These are phyloP conservation scores for Coprinopsis marcescibilis DNA, from an alignment of 768 basidiomycete genomes.

Conservation along the genomic window DNA sequence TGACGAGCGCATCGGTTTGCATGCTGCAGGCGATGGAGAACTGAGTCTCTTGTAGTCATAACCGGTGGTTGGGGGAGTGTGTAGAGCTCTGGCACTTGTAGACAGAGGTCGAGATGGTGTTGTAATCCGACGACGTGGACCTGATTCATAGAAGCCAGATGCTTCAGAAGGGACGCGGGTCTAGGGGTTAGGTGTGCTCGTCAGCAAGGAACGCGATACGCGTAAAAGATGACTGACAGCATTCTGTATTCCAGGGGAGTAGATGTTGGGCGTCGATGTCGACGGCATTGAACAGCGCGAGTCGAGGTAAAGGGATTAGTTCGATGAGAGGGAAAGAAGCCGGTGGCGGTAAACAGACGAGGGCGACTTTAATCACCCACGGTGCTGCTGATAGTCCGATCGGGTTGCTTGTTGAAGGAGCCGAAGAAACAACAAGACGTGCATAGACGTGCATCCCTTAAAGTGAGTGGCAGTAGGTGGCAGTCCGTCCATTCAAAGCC, in stretches of 20 bases:
- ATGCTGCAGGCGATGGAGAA: slow-evolving; percentile 10
- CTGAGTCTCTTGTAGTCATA: slow-evolving; percentile 1
- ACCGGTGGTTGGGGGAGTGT: neutral
- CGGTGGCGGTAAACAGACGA: neutral
- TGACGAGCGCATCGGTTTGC: slow-evolving; percentile 35
- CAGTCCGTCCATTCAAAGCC: neutral
- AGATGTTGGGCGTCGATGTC: too few species aligned
- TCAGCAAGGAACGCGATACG: too few species aligned
- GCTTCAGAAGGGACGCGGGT: too few species aligned
- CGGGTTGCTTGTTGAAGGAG: neutral
- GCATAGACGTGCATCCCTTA: neutral
- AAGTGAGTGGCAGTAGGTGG: too few species aligned
- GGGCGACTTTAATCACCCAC: neutral
- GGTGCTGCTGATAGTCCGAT: too few species aligned
- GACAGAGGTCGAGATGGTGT: neutral
- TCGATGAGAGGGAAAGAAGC: too few species aligned
- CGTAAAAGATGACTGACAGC: too few species aligned
- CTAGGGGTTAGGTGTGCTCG: too few species aligned
- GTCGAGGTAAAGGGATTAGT: too few species aligned
- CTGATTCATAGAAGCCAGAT: too few species aligned
- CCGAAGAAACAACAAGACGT: neutral
- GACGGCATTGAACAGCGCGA: too few species aligned
- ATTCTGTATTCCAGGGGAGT: too few species aligned
- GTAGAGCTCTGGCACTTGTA: neutral
- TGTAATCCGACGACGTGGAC: neutral